These are phyloP conservation scores for Paraglomus brasilianum DNA, from an alignment of 192 early-diverging fungal genomes.

Conservation along the genomic window DNA sequence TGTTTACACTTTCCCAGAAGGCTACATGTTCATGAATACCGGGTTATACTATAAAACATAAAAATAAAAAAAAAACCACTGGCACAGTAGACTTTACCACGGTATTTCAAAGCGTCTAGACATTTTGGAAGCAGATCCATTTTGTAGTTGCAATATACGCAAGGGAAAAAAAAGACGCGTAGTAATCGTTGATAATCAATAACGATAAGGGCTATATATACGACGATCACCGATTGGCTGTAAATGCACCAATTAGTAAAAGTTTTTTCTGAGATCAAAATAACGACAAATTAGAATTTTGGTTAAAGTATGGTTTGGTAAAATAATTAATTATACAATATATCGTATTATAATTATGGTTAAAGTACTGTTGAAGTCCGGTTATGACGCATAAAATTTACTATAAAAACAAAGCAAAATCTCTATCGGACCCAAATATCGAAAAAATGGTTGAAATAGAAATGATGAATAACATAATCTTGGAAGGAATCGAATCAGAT, in stretches of 20 bases:
- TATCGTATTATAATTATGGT: background rate
- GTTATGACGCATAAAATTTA: background rate
- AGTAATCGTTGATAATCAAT: too few relatives aligned
- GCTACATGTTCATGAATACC: too few relatives aligned
- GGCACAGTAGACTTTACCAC: conserved; percentile 6
- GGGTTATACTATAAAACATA: too few relatives aligned
- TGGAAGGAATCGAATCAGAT: conserved; percentile 1
- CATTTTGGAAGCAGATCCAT: background rate
- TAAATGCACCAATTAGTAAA: too few relatives aligned
- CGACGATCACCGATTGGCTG: too few relatives aligned
- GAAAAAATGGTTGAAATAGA: conserved; percentile 23
- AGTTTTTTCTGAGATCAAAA: too few relatives aligned
- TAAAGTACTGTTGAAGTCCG: conserved; percentile 7
- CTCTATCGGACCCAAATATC: background rate
- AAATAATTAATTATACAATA: background rate
- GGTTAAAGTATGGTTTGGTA: conserved; percentile 6
- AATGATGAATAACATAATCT: background rate
- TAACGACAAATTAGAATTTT: too few relatives aligned
- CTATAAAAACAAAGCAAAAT: background rate
- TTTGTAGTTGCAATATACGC: background rate
- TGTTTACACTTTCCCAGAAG: too few relatives aligned
- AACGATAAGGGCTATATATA: too few relatives aligned
- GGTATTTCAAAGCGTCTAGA: conserved; percentile 4
- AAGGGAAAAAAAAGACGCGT: too few relatives aligned
- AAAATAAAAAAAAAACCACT: background rate